These are phyloP conservation scores for Sphagnurus paluster DNA, from an alignment of 1,284 basidiomycete species.

Conservation along the genomic window DNA sequence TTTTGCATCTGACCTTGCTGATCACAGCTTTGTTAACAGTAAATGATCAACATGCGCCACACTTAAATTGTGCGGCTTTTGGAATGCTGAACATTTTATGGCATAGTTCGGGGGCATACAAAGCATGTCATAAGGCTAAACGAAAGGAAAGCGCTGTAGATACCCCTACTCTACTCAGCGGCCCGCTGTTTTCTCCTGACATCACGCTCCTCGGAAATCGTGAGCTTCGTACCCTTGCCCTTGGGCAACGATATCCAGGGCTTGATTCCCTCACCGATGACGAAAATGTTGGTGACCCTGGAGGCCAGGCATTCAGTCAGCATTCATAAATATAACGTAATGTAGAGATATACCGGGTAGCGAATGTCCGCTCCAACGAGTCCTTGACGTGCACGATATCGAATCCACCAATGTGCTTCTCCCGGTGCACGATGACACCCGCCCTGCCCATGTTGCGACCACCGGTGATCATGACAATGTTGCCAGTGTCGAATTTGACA, in stretches of 20 bases:
- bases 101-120: slow-evolving; percentile 43
- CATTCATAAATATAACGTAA: background rate
- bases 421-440: slow-evolving; percentile 93
- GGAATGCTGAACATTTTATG: slow-evolving; percentile 17
- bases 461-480: slow-evolving; percentile 97
- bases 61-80: slow-evolving; percentile 3
- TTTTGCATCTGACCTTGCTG: too few relatives aligned
- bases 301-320: slow-evolving; percentile 15
- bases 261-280: slow-evolving; percentile 95
- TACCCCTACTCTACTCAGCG: slow-evolving; percentile 52
- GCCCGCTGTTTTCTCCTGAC: slow-evolving; percentile 72
- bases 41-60: background rate
- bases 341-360: slow-evolving; percentile 75
- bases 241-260: slow-evolving; percentile 97
- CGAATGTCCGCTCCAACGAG: slow-evolving; percentile 92
- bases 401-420: slow-evolving; percentile 97
- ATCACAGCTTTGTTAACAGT: too few relatives aligned
- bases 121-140: slow-evolving; percentile 46
- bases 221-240: slow-evolving; percentile 97
- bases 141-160: slow-evolving; percentile 26
- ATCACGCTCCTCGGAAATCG: slow-evolving; percentile 86
- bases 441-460: slow-evolving; percentile 99
- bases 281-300: slow-evolving; percentile 96
- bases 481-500: slow-evolving; percentile 97
- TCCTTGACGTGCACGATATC: slow-evolving; percentile 99